Conservation (phyloP, 306 rosid species). For the Lathyrus aphaca region DNA sequence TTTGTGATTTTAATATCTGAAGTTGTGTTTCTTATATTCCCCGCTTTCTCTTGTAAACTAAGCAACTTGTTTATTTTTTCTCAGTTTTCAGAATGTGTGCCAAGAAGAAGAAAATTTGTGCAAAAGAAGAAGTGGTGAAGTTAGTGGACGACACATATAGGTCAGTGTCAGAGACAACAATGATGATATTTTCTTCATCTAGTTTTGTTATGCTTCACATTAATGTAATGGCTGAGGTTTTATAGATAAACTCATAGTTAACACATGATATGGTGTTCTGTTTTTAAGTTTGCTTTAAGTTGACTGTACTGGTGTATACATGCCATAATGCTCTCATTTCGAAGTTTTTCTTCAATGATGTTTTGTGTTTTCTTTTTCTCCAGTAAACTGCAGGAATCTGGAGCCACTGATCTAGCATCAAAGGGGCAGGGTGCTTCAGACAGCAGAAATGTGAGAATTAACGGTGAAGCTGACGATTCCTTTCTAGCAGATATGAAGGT, state of each 20-base stretch:
- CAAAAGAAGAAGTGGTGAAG: conserved; percentile 83
- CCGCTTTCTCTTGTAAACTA: conserved; percentile 9
- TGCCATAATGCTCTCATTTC: conserved; percentile 19
- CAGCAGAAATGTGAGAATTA: conserved; percentile 70
- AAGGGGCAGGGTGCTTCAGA: conserved; percentile 82
- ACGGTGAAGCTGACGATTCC: conserved; percentile 74
- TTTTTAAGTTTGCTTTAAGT: conserved; percentile 5
- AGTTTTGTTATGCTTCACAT: conserved; percentile 30
- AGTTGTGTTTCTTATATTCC: conserved; percentile 26
- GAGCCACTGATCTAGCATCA: conserved; percentile 81
- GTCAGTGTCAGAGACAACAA: conserved; percentile 54
- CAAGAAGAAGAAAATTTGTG: conserved; percentile 81
- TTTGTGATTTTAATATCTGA: conserved; percentile 33
- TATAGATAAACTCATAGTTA: conserved; percentile 9
- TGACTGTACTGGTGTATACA: conserved; percentile 3
- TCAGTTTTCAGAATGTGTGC: conserved; percentile 74
- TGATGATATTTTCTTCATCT: conserved; percentile 15
- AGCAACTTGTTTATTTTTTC: conserved; percentile 30
- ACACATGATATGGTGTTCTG: conserved; percentile 22
- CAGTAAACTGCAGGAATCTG: conserved; percentile 88
- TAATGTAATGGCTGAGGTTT: not conserved
- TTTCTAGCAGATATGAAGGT: conserved; percentile 63
- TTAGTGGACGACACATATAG: conserved; percentile 92
- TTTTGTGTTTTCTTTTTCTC: conserved; percentile 14
- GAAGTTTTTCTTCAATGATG: conserved; percentile 7